Evolutionary conservation across 2,329 filamentous ascomycete genomes (phyloP).

Genomic region (Pseudogymnoascus sp.): DNA sequence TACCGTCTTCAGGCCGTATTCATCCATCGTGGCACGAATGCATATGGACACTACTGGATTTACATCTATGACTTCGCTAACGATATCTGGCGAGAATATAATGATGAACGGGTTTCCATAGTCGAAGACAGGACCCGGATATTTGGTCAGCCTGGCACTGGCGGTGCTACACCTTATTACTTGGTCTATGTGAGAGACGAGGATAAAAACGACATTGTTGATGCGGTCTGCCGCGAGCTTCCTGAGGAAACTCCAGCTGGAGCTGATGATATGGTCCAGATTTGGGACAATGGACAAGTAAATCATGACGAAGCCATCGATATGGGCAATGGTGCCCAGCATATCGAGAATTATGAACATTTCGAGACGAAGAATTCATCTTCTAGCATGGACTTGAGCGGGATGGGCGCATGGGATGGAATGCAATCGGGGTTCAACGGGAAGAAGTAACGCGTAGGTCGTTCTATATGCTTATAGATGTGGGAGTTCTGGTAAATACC

Average conservation of each 20-base stretch:
- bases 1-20: constrained; percentile 90
- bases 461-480: neutral
- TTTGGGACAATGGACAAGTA: neutral
- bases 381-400: constrained; percentile 3
- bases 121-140: constrained; percentile 59
- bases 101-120: constrained; percentile 74
- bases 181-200: constrained; percentile 73
- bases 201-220: constrained; percentile 50
- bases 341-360: constrained; percentile 6
- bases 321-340: constrained; percentile 6
- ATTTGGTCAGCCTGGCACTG: constrained; percentile 54
- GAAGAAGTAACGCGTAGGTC: neutral
- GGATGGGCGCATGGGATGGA: constrained; percentile 1
- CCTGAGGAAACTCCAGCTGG: constrained; percentile 12
- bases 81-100: constrained; percentile 84
- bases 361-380: constrained; percentile 4
- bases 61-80: constrained; percentile 85
- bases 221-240: constrained; percentile 45
- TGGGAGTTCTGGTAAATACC: neutral
- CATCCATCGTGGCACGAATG: constrained; percentile 69
- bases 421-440: constrained; percentile 1
- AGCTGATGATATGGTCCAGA: neutral
- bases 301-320: constrained; percentile 2
- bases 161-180: constrained; percentile 71
- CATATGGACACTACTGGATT: constrained; percentile 89